Conservation (phyloP, 2,329 filamentous ascomycete genomes). For the Fusarium caatingaense region DNA sequence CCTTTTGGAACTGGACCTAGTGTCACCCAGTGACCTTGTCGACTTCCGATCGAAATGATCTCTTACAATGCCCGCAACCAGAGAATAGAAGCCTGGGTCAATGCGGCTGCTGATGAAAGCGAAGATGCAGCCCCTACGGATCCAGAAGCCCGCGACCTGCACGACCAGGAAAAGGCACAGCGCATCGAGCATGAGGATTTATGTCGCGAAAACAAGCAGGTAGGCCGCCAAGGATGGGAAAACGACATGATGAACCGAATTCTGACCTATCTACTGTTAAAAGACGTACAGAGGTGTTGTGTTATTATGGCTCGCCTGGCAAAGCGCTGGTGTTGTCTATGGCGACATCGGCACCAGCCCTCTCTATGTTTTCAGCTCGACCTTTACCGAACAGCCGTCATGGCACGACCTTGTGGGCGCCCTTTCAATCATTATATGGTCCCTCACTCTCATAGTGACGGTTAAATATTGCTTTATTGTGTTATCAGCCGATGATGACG, state of each 20-base stretch:
- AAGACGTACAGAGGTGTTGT: slow-evolving; percentile 46
- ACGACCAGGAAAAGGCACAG: slow-evolving; percentile 47
- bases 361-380: slow-evolving; percentile 78
- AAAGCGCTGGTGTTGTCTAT: slow-evolving; percentile 75
- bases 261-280: slow-evolving; percentile 16
- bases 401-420: slow-evolving; percentile 72
- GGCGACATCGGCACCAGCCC: slow-evolving; percentile 75
- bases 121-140: slow-evolving; percentile 40
- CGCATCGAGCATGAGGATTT: slow-evolving; percentile 47
- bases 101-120: slow-evolving; percentile 40
- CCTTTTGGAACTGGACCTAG: slow-evolving; percentile 27
- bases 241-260: not conserved
- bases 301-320: slow-evolving; percentile 66
- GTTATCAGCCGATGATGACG: slow-evolving; percentile 74
- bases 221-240: slow-evolving; percentile 22
- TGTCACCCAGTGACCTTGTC: slow-evolving; percentile 40
- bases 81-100: slow-evolving; percentile 44
- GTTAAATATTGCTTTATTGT: slow-evolving; percentile 76
- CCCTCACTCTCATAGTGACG: slow-evolving; percentile 75
- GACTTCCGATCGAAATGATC: slow-evolving; percentile 42
- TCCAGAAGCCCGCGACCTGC: slow-evolving; percentile 44
- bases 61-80: slow-evolving; percentile 41
- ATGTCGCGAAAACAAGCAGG: slow-evolving; percentile 46
- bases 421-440: slow-evolving; percentile 76
- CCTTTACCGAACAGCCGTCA: slow-evolving; percentile 66